Base-by-base conservation (phyloP, 257 asterid genomes). In the Lycium ferocissimum region DNA sequence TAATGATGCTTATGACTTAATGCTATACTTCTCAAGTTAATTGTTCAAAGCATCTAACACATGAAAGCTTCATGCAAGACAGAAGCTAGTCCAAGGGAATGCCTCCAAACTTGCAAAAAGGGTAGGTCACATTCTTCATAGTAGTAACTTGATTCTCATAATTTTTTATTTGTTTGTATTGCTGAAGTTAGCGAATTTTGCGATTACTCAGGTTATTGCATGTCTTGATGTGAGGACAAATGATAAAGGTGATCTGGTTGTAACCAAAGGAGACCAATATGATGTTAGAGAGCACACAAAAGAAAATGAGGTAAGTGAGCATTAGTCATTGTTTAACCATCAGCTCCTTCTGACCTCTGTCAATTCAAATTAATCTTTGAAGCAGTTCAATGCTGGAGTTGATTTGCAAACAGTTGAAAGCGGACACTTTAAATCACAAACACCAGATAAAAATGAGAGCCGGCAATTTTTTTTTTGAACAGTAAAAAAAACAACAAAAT, bases 181-280 rank as follows among this genome's bases (percentile, higher is more conserved):
- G 45, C 63, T 53, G 51, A 20, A 51, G 49, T 59, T 87, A 37
- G 66, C 65, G 84, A 26, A n/a, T 87, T 72, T 87, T 47, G 81
- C 33, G 38, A 87, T 72, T 86, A 81, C n/a, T 84, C 94, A 96
- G 99, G 97, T 96, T 83, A 96, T 96, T 79, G 99, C 99, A 69
- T 96, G 98, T 88, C 99, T 96, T 91, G 99, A 96, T 90, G 99
- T 96, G 87, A 94, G 99, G 90, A 83, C 97, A 18, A 95, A 95
- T 85, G 98, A 96, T 86, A 90, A 86, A 4, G 99, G 99, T 66
- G 98, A 96, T 86, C 96, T 96, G 76, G 96, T 96, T 83, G 99
- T 96, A 71, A 96, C 99, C 87, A 96, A 96, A 90, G 99, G 99
- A 83, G 99, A 96, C 86, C 99, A 96, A 65, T 96, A 96, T 88